Base-by-base conservation (phyloP, 2,329 filamentous ascomycete genomes). In the Aspergillus melleus region DNA sequence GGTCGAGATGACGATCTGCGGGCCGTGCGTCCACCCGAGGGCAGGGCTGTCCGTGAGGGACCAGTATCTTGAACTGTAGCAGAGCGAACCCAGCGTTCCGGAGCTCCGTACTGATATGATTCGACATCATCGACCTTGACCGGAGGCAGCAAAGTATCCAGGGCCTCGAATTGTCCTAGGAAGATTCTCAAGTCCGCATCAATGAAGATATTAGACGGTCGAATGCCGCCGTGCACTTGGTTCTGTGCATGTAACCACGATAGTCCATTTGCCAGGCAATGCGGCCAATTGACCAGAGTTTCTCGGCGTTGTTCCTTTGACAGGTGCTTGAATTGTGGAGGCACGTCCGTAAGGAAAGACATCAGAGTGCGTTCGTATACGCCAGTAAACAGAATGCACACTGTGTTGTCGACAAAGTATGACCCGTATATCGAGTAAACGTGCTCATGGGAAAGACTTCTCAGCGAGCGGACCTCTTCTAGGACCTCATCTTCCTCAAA, bases 171-270 rank as follows among this genome's bases (percentile, higher is more conserved):
- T 59, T 87, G 83, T 52, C 84, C 83, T 42, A 88, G 81, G 11
- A 80, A 83, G 54, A 88, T 83, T 12, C 76, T 74, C 63, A 84
- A 86, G 30, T 79, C 74, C n/a, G 79, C 74, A 60, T 86, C 82
- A 57, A 88, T 76, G 36, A 86, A 75, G 47, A 88, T 83, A 61
- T 86, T 87, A 2, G 84, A 85, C 1, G 86, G 86, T 16, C 83
- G 78, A 59, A 88, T 86, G 2, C 80, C 79, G 26, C 82, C 81
- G 66, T 88, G 86, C 12, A 76, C 76, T 29, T 83, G 79, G 2
- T 82, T 83, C 30, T 81, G 81, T 10, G 79, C 77, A 66, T 88
- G 86, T 1, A 88, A 72, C 66, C 81, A 86, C 6, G 83, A 79
- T 20, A 88, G 63, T 2, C 83, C 84, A 63, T 84, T 83, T 2